Percentiles rank a stretch among this genome's conserved stretches.
Evolutionary conservation across 257 asterid genomes (phyloP).

Genomic region (Ehretia macrophylla): DNA sequence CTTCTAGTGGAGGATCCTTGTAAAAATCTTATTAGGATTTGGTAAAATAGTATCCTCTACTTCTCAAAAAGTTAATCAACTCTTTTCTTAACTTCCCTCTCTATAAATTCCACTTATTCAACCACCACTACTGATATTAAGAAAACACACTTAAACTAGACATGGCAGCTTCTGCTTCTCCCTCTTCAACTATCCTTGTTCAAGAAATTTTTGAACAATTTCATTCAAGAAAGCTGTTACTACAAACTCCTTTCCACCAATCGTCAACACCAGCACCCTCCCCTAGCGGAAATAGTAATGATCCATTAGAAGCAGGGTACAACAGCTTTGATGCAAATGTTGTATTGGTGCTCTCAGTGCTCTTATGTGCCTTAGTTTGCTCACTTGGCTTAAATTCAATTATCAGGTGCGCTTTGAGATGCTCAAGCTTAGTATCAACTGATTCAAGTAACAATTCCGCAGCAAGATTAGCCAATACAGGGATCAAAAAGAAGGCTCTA

Average conservation of each 20-base stretch:
- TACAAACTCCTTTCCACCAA: conserved; percentile 7
- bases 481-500: conserved; percentile 24
- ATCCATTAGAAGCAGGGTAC: background rate
- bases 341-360: conserved; percentile 26
- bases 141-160: background rate
- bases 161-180: background rate
- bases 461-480: conserved; percentile 9
- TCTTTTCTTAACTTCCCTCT: no score
- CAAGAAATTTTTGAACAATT: conserved; percentile 15
- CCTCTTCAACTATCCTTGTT: background rate
- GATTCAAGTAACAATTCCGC: background rate
- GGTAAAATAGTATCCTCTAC: no score
- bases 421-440: conserved; percentile 14
- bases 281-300: no score
- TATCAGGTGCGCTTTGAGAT: conserved; percentile 25
- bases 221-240: conserved; percentile 26
- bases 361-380: conserved; percentile 27
- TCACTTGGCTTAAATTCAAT: conserved; percentile 28
- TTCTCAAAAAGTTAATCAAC: no score
- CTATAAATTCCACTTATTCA: no score
- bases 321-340: conserved; percentile 26
- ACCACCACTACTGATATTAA: no score
- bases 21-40: no score
- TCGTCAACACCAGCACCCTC: no score
- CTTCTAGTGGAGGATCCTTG: no score